These are phyloP conservation scores for Fusarium pilosicola DNA, from an alignment of 2,329 filamentous ascomycete genomes.

Conservation along the genomic window DNA sequence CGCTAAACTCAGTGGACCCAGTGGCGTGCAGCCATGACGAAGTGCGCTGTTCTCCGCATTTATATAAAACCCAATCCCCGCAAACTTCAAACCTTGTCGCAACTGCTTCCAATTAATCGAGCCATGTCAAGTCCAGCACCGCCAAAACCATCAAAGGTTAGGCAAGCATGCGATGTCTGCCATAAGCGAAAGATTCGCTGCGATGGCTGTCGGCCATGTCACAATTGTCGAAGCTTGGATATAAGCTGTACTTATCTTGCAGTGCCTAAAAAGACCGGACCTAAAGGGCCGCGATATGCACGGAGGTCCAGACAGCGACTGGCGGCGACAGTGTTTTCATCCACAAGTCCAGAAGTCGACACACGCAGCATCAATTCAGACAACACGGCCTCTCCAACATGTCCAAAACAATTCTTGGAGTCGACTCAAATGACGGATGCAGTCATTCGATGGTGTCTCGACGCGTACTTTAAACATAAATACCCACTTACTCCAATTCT, in stretches of 20 bases:
- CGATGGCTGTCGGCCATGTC: conserved; percentile 42
- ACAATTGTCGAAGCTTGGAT: conserved; percentile 36
- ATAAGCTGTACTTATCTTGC: conserved; percentile 44
- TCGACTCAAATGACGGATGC: conserved; percentile 13
- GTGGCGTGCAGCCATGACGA: not conserved
- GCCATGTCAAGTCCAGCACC: not conserved
- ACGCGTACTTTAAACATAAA: conserved; percentile 49
- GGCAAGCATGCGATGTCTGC: conserved; percentile 32
- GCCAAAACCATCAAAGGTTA: not conserved
- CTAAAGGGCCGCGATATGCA: conserved; percentile 19
- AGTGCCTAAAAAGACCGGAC: conserved; percentile 47
- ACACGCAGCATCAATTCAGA: not conserved
- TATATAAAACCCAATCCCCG: conserved; percentile 17
- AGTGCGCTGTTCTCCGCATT: not conserved
- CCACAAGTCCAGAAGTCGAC: not conserved
- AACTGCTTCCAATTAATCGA: not conserved
- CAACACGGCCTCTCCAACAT: rapidly evolving
- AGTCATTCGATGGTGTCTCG: conserved; percentile 41
- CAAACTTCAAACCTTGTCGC: conserved; percentile 1
- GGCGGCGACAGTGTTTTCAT: not conserved
- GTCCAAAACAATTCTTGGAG: not conserved
- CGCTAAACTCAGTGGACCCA: not conserved
- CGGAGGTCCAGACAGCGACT: not conserved
- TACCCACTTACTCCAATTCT: conserved; percentile 49
- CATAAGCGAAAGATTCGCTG: conserved; percentile 46